Base-by-base conservation (phyloP, 495 filamentous ascomycete genomes). In the Pyronema domesticum region DNA sequence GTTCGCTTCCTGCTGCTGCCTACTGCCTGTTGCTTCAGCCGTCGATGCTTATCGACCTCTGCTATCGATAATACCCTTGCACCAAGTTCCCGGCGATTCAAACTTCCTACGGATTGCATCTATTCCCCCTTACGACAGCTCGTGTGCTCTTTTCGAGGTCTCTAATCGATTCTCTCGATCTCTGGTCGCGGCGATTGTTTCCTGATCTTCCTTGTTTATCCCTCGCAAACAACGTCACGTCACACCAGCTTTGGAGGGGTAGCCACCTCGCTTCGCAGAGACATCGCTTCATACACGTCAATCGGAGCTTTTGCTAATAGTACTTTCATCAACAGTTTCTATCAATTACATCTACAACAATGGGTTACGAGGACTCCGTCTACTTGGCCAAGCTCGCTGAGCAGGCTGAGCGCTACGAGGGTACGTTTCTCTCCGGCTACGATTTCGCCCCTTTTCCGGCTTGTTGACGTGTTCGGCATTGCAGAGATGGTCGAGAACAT, bases 401-500 rank as follows among this genome's bases (percentile, higher is more conserved):
- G 83, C 91, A 98, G 80, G 91, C 91, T 71, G 91, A 98, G 80
- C 93, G 91, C 71, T 98, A 98, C 74, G 91, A 98, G 75, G 91
- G 91, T 95, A 75, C 67, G 85, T 80, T 60, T 45, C 15, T 23
- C 46, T 44, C 35, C 37, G 43, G 49, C 51, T 54, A 42, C 39
- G 39, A 8, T 10, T 35, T 59, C 19, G 39, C 37, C 15, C 39
- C 36, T 19, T 23, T 52, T 46, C 42, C 55, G 50, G 17, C 40
- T 54, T 43, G 6, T 14, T 37, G 37, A 59, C 42, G 23, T 30
- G 6, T 23, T 42, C 44, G 46, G 64, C 65, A 58, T 69, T 54
- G 8, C 73, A 98, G 91, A 98, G 72, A 98, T 98, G 91, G 91
- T 98, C 58, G 93, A 96, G 78, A 95, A 96, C 82, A 98, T 98